These are phyloP conservation scores for Fusarium burgessii DNA, from an alignment of 2,329 filamentous ascomycete species.

Conservation along the genomic window DNA sequence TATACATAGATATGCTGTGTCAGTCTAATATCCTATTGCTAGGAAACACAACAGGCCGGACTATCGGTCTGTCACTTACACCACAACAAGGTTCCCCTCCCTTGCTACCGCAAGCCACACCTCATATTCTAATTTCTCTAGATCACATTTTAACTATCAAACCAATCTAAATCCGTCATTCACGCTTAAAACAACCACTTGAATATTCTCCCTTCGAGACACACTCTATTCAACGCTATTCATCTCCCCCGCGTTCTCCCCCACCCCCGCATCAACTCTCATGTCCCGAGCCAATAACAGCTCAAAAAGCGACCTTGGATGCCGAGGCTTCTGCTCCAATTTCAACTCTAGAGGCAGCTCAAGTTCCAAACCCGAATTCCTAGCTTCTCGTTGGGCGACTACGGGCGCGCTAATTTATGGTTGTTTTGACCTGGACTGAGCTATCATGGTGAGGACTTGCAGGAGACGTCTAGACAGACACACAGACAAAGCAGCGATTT, in stretches of 20 bases:
- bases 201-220: conserved; percentile 9
- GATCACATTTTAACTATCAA: neutral
- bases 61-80: conserved; percentile 24
- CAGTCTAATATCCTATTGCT: conserved; percentile 10
- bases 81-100: neutral
- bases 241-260: conserved; percentile 29
- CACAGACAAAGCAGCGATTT: conserved; percentile 7
- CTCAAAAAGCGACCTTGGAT: conserved; percentile 28
- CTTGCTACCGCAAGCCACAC: conserved; percentile 6
- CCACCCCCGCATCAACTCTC: conserved; percentile 30
- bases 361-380: neutral
- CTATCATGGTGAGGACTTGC: conserved; percentile 10
- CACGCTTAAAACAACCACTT: conserved; percentile 4
- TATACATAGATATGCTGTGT: conserved; percentile 13
- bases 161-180: neutral
- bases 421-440: conserved; percentile 34
- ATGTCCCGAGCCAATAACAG: conserved; percentile 30
- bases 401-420: conserved; percentile 32
- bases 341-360: conserved; percentile 4
- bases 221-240: conserved; percentile 7
- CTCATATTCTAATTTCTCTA: neutral
- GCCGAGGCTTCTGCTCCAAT: conserved; percentile 29
- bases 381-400: conserved; percentile 16
- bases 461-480: conserved; percentile 6
- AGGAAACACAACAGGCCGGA: conserved; percentile 12